Conservation (phyloP, 129 eudicot genomes). For the Flaveria robusta region DNA sequence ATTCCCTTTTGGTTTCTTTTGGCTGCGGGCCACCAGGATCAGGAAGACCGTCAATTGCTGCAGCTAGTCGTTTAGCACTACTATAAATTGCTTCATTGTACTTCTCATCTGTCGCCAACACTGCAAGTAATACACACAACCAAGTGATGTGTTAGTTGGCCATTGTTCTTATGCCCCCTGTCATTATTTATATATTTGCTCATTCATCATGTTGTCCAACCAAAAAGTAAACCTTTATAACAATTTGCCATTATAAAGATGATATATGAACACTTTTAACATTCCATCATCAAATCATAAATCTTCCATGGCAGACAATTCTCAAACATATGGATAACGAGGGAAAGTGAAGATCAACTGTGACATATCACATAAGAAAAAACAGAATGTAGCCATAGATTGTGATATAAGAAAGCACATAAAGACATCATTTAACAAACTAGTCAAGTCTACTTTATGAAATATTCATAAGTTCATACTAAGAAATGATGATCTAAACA, state of each 20-base stretch:
- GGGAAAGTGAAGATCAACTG: neutral
- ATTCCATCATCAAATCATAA: neutral
- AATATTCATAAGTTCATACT: neutral
- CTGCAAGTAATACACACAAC: slow-evolving; percentile 41
- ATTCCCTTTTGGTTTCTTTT: slow-evolving; percentile 90
- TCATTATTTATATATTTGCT: neutral
- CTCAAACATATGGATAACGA: neutral
- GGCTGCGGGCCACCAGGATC: slow-evolving; percentile 91
- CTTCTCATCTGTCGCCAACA: slow-evolving; percentile 94
- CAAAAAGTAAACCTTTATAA: neutral
- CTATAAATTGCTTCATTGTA: slow-evolving; percentile 87
- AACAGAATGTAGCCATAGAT: neutral
- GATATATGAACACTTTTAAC: neutral
- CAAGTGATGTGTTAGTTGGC: neutral
- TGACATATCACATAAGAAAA: neutral
- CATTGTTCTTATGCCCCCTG: neutral
- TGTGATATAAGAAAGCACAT: neutral
- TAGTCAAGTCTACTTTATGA: neutral
- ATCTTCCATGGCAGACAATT: neutral
- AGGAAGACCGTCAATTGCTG: slow-evolving; percentile 94
- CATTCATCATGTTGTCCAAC: neutral
- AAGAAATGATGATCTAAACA: slow-evolving; percentile 4
- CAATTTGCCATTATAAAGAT: neutral
- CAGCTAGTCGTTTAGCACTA: slow-evolving; percentile 78
- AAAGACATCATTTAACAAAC: neutral